Evolutionary conservation across 1,139 yeast species (phyloP).

Genomic region (Hansenula anomala): DNA sequence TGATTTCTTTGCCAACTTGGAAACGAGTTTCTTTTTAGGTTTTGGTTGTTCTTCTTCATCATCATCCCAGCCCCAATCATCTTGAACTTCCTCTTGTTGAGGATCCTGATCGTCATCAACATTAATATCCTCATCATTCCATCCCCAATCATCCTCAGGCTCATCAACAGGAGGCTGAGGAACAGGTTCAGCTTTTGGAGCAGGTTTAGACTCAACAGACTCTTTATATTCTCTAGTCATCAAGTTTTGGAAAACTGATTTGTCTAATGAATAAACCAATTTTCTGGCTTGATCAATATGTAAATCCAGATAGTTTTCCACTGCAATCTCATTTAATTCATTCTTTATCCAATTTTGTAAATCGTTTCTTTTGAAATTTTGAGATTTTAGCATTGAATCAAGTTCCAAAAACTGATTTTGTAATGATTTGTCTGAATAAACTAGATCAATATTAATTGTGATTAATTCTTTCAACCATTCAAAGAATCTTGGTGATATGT

Average conservation of each 20-base stretch:
- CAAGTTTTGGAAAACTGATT: neutral
- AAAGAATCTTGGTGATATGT: slow-evolving; percentile 15
- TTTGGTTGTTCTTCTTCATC: slow-evolving; percentile 7
- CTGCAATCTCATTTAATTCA: slow-evolving; percentile 15
- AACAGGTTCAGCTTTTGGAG: neutral
- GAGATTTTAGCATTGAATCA: slow-evolving; percentile 9
- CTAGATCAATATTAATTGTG: slow-evolving; percentile 10
- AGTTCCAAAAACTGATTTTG: slow-evolving; percentile 11
- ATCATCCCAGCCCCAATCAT: slow-evolving; percentile 3
- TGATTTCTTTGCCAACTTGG: slow-evolving; percentile 11
- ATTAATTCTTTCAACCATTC: slow-evolving; percentile 16
- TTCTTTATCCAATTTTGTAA: slow-evolving; percentile 17
- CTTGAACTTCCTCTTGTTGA: neutral
- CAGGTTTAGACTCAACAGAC: too few relatives aligned
- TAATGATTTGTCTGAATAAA: slow-evolving; percentile 6
- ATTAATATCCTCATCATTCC: slow-evolving; percentile 8
- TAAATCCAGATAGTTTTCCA: slow-evolving; percentile 14
- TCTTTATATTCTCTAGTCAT: neutral
- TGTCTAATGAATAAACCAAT: slow-evolving; percentile 1
- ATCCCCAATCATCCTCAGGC: slow-evolving; percentile 8
- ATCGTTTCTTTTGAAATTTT: slow-evolving; percentile 15
- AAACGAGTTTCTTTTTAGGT: slow-evolving; percentile 14
- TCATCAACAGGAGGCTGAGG: neutral
- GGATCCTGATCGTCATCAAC: slow-evolving; percentile 5
- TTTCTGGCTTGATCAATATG: slow-evolving; percentile 14